Percentiles rank a stretch among this genome's conserved stretches.
Conservation (phyloP, 2,329 filamentous ascomycete genomes). For the Cercospora janseana region DNA sequence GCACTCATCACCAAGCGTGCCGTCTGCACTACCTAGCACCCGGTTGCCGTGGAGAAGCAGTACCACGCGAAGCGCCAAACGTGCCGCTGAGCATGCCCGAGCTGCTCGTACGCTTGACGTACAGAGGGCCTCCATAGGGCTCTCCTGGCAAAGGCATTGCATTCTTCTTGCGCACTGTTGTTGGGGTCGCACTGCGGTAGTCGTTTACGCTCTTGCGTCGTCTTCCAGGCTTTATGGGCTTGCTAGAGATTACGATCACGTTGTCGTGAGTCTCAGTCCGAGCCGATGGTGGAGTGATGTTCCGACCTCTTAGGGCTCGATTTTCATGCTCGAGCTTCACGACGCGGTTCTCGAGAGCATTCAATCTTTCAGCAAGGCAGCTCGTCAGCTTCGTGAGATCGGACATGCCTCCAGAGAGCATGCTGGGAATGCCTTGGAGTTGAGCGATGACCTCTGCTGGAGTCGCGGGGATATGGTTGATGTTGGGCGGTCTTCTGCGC, state of each 20-base stretch:
- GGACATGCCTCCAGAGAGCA: conserved; percentile 1
- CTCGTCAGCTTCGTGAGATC: conserved; percentile 1
- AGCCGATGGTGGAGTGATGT: neutral
- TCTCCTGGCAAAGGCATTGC: conserved; percentile 4
- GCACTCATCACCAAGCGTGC: neutral
- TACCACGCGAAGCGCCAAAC: neutral
- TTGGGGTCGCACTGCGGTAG: neutral
- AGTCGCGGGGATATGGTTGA: neutral
- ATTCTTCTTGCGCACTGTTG: conserved; percentile 6
- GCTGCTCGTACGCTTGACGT: neutral
- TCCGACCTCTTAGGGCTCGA: neutral
- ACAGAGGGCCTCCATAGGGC: conserved; percentile 11
- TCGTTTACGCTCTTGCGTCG: too few species aligned
- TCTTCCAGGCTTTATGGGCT: neutral
- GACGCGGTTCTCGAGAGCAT: conserved; percentile 5
- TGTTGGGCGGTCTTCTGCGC: neutral
- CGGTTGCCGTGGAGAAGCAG: neutral
- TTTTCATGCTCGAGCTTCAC: conserved; percentile 2
- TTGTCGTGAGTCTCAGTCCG: neutral
- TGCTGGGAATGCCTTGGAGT: conserved; percentile 1
- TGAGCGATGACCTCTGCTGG: neutral
- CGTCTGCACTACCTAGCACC: neutral
- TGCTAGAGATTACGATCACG: too few species aligned
- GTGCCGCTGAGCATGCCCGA: conserved; percentile 1
- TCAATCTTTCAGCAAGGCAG: conserved; percentile 2